Percentiles rank a stretch among this genome's conserved stretches.
These are phyloP conservation scores for Candida montana DNA, from an alignment of 805 yeast species.

Conservation along the genomic window DNA sequence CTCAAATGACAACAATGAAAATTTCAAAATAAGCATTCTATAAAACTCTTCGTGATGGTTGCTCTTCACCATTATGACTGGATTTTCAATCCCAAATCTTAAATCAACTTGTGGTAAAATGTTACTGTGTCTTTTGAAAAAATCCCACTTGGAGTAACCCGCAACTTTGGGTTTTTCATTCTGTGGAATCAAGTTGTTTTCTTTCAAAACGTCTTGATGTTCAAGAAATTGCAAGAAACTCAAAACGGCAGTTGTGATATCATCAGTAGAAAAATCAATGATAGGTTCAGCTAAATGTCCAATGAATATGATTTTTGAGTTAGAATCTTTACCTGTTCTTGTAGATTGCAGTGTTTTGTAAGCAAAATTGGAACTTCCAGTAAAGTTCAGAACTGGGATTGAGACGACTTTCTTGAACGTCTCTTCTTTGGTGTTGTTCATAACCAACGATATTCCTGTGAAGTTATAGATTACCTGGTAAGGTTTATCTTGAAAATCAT, in stretches of 20 bases:
- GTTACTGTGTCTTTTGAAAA: constrained; percentile 15
- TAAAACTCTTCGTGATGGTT: constrained; percentile 25
- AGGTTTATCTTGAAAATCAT: constrained; percentile 37
- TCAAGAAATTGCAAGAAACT: constrained; percentile 19
- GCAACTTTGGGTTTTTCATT: not conserved
- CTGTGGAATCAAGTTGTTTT: constrained; percentile 1
- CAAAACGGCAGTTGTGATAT: constrained; percentile 30
- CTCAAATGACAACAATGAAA: constrained; percentile 21
- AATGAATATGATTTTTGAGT: constrained; percentile 31
- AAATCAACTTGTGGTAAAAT: constrained; percentile 31
- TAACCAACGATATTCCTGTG: constrained; percentile 30
- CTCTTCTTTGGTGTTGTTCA: constrained; percentile 22
- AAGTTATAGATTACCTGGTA: constrained; percentile 32
- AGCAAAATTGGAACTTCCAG: constrained; percentile 35
- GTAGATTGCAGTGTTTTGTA: constrained; percentile 30
- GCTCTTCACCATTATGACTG: constrained; percentile 30
- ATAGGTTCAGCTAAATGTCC: constrained; percentile 40
- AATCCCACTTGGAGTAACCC: not conserved
- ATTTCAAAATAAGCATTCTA: constrained; percentile 26
- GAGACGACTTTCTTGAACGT: constrained; percentile 17
- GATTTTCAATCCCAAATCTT: constrained; percentile 35
- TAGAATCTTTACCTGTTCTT: constrained; percentile 16
- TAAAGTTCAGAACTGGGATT: constrained; percentile 25
- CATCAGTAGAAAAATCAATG: constrained; percentile 38
- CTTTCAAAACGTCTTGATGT: constrained; percentile 6